Conservation (phyloP, 306 rosid genomes). For the Oemleria cerasiformis region DNA sequence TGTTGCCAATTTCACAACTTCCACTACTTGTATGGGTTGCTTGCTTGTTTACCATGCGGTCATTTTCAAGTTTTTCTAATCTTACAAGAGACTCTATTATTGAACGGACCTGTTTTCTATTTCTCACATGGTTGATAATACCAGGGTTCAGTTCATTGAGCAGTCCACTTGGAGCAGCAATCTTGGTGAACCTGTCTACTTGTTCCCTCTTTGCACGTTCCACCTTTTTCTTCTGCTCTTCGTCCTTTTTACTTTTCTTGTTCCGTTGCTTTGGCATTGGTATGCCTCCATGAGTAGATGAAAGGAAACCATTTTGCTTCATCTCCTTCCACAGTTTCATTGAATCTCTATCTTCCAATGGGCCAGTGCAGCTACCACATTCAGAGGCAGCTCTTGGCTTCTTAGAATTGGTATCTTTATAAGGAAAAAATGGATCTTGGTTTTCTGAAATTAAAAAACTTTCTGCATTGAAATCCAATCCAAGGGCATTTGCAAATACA, state of each 20-base stretch:
- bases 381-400: conserved; percentile 68
- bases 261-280: conserved; percentile 81
- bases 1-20: conserved; percentile 31
- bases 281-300: conserved; percentile 81
- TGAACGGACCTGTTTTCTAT: conserved; percentile 87
- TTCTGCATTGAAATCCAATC: conserved; percentile 65
- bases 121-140: conserved; percentile 96
- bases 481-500: conserved; percentile 43
- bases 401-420: conserved; percentile 32
- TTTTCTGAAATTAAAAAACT: conserved; percentile 56
- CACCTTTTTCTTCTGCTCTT: conserved; percentile 56
- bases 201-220: conserved; percentile 89
- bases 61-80: conserved; percentile 62
- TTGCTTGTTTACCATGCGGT: conserved; percentile 44
- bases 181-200: conserved; percentile 69
- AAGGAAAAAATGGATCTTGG: conserved; percentile 32
- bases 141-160: conserved; percentile 93
- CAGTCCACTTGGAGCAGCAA: conserved; percentile 99
- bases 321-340: conserved; percentile 72
- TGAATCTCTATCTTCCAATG: conserved; percentile 60
- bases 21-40: conserved; percentile 36
- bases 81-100: conserved; percentile 85
- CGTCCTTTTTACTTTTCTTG: conserved; percentile 64
- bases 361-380: conserved; percentile 78
- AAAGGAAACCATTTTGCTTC: conserved; percentile 88